phyloP scores from a whole-genome alignment of 441 rosid species.

The Populus hybrid region DNA sequence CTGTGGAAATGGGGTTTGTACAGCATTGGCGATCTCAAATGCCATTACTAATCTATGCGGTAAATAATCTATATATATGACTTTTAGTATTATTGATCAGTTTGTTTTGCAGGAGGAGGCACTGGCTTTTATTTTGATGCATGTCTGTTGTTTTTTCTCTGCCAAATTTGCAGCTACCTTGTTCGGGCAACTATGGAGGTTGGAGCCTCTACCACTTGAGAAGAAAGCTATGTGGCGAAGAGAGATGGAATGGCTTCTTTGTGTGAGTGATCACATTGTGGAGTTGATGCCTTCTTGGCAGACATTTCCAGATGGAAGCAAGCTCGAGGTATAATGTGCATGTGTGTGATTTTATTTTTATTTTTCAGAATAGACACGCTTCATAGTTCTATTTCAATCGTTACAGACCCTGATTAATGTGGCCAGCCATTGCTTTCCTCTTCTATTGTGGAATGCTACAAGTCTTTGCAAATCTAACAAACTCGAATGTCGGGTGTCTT shows the following conservation, averaged over 20 bases:
- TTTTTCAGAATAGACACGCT: background rate
- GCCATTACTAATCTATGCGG: conserved; percentile 98
- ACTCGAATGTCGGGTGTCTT: background rate
- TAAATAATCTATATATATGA: conserved; percentile 23
- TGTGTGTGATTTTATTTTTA: background rate
- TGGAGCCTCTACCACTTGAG: conserved; percentile 72
- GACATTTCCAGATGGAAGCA: conserved; percentile 90
- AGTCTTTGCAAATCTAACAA: background rate
- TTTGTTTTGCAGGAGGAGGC: conserved; percentile 2
- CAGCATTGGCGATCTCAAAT: conserved; percentile 90
- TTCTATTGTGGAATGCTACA: background rate
- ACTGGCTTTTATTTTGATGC: conserved; percentile 18
- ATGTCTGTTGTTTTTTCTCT: conserved; percentile 16
- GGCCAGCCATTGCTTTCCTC: background rate
- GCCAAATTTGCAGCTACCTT: conserved; percentile 53
- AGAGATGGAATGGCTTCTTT: conserved; percentile 97
- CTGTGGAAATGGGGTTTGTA: conserved; percentile 88
- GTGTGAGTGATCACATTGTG: conserved; percentile 91
- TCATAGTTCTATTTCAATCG: background rate
- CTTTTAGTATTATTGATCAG: background rate
- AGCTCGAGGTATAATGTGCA: conserved; percentile 62
- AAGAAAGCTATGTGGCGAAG: conserved; percentile 98
- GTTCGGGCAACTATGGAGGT: conserved; percentile 96
- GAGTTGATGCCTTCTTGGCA: conserved; percentile 92
- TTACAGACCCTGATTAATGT: background rate